Evolutionary conservation across 805 yeast genomes (phyloP).

Genomic region (Pichia manshurica): DNA sequence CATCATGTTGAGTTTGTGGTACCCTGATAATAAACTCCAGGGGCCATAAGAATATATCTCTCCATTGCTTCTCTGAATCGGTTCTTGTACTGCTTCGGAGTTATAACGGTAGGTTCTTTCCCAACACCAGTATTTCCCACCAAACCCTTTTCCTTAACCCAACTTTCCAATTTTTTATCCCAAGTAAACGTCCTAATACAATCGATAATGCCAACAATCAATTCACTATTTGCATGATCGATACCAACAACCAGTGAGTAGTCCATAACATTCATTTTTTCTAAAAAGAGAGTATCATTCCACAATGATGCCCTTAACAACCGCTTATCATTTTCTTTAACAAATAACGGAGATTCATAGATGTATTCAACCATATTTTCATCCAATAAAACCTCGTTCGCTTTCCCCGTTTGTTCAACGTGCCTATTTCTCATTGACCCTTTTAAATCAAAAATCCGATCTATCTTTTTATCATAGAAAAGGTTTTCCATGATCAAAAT

Average conservation of each 20-base stretch:
- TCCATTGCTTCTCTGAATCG: constrained; percentile 98
- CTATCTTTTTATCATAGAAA: constrained; percentile 75
- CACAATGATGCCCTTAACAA: constrained; percentile 81
- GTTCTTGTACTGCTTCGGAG: constrained; percentile 92
- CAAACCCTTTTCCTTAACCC: constrained; percentile 94
- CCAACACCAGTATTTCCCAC: constrained; percentile 76
- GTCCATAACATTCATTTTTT: constrained; percentile 98
- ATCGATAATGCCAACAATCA: constrained; percentile 91
- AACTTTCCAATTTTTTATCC: constrained; percentile 96
- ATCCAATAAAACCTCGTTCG: constrained; percentile 88
- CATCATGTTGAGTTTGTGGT: constrained; percentile 11
- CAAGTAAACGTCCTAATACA: constrained; percentile 95
- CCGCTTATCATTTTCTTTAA: constrained; percentile 85
- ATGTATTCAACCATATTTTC: constrained; percentile 98
- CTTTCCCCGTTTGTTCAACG: constrained; percentile 93
- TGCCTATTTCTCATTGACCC: constrained; percentile 98
- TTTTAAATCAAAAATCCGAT: constrained; percentile 88
- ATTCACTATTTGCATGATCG: constrained; percentile 57
- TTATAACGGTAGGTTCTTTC: constrained; percentile 93
- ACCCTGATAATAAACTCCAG: constrained; percentile 45
- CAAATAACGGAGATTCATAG: constrained; percentile 92
- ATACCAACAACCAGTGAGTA: constrained; percentile 93
- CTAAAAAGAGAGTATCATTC: constrained; percentile 90
- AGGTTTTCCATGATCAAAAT: constrained; percentile 93
- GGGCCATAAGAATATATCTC: constrained; percentile 88